Evolutionary conservation across 164 flowering plant species (phyloP).

Genomic region (Euptelea pleiosperma): DNA sequence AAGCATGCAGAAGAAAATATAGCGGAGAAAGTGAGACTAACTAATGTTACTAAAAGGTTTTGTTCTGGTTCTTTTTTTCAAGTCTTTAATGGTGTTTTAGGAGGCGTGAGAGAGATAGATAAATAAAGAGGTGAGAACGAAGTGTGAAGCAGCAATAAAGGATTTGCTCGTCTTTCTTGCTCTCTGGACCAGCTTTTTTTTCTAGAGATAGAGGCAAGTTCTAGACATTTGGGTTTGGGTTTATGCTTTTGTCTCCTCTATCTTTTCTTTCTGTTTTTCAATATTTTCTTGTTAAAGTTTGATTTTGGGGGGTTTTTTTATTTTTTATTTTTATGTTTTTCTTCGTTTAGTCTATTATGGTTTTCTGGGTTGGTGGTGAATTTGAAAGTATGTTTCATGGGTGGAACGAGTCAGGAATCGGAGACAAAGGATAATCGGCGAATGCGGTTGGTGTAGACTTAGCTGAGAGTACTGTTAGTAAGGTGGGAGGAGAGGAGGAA

Average conservation of each 20-base stretch:
- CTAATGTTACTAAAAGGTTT: conserved; percentile 5
- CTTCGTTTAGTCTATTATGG: background rate
- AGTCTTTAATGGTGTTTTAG: conserved; percentile 1
- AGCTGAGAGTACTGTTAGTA: background rate
- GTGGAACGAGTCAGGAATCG: background rate
- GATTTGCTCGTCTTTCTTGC: conserved; percentile 54
- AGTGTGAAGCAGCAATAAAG: no score
- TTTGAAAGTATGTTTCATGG: conserved; percentile 1
- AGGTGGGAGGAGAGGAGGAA: background rate
- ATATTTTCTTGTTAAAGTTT: background rate
- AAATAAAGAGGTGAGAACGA: background rate
- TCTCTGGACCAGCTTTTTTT: conserved; percentile 60
- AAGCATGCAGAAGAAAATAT: conserved; percentile 30
- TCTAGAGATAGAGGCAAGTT: conserved; percentile 55
- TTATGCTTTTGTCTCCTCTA: conserved; percentile 55
- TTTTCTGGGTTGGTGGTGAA: conserved; percentile 1
- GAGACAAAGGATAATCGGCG: background rate
- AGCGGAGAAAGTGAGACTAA: conserved; percentile 38
- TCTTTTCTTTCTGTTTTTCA: no score
- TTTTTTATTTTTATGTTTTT: background rate
- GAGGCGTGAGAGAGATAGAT: no score
- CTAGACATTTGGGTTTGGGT: no score
- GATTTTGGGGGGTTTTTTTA: background rate
- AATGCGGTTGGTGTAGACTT: background rate
- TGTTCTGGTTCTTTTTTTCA: conserved; percentile 1